phyloP scores from a whole-genome alignment of 2,329 filamentous ascomycete genomes.

The Tricladium varicosporioides region DNA sequence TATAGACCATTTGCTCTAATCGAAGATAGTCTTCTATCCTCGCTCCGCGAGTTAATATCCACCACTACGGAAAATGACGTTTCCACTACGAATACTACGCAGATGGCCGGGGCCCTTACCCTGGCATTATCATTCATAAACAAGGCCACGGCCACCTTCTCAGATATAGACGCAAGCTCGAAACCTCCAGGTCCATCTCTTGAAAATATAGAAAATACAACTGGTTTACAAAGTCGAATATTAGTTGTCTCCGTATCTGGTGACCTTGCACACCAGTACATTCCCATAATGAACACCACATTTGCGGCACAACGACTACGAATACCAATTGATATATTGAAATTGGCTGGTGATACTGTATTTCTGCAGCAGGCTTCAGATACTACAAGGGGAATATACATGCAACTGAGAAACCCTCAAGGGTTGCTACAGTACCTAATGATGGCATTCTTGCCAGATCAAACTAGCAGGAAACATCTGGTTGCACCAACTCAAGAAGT shows the following conservation, averaged over 20 bases:
- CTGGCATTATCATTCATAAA: slow-evolving; percentile 89
- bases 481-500: slow-evolving; percentile 78
- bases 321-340: slow-evolving; percentile 89
- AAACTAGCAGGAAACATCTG: slow-evolving; percentile 60
- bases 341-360: slow-evolving; percentile 80
- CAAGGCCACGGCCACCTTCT: slow-evolving; percentile 49
- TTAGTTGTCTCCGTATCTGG: slow-evolving; percentile 86
- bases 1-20: slow-evolving; percentile 89
- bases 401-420: slow-evolving; percentile 58
- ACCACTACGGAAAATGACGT: slow-evolving; percentile 65
- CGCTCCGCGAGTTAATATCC: slow-evolving; percentile 70
- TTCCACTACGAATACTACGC: slow-evolving; percentile 69
- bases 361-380: slow-evolving; percentile 90
- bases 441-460: slow-evolving; percentile 85
- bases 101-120: slow-evolving; percentile 87
- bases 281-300: slow-evolving; percentile 97
- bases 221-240: slow-evolving; percentile 73
- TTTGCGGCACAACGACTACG: slow-evolving; percentile 88
- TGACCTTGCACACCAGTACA: slow-evolving; percentile 85
- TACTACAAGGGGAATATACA: slow-evolving; percentile 68
- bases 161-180: slow-evolving; percentile 36
- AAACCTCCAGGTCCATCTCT: slow-evolving; percentile 22
- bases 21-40: slow-evolving; percentile 74
- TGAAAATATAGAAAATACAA: slow-evolving; percentile 27
- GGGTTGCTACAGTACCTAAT: slow-evolving; percentile 90